Conservation (phyloP, 2,329 filamentous ascomycete genomes). For the Trichoderma brevicompactum region DNA sequence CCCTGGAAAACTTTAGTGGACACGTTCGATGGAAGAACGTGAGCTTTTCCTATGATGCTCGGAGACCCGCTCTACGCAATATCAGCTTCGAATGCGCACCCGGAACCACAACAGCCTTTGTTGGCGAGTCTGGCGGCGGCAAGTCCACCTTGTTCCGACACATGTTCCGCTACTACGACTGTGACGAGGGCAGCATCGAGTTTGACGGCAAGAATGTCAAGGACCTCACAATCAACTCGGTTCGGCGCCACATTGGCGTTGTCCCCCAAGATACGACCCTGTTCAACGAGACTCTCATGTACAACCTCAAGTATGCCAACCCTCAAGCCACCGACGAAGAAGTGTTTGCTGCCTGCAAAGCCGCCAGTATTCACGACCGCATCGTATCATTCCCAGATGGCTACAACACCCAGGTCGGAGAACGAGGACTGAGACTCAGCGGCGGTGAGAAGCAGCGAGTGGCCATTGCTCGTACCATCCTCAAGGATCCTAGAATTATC, state of each 20-base stretch:
- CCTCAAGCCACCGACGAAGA: slow-evolving; percentile 79
- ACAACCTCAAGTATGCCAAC: slow-evolving; percentile 90
- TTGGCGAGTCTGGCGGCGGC: slow-evolving; percentile 94
- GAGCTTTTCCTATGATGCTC: slow-evolving; percentile 85
- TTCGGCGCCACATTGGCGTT: slow-evolving; percentile 88
- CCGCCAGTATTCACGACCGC: slow-evolving; percentile 90
- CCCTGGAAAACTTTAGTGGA: slow-evolving; percentile 72
- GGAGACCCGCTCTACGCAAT: slow-evolving; percentile 81
- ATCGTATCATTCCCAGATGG: slow-evolving; percentile 87
- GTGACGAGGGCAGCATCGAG: slow-evolving; percentile 75
- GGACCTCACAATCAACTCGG: slow-evolving; percentile 89
- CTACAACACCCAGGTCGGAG: slow-evolving; percentile 88
- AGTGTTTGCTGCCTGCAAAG: slow-evolving; percentile 78
- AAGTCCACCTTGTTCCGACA: slow-evolving; percentile 97
- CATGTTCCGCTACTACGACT: slow-evolving; percentile 96
- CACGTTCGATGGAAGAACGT: slow-evolving; percentile 88
- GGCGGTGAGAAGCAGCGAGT: slow-evolving; percentile 94
- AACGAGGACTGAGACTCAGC: slow-evolving; percentile 82
- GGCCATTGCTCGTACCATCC: slow-evolving; percentile 88
- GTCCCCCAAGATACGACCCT: slow-evolving; percentile 95
- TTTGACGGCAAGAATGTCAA: slow-evolving; percentile 85
- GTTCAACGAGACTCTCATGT: slow-evolving; percentile 95
- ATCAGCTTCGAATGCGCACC: slow-evolving; percentile 84
- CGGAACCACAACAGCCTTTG: slow-evolving; percentile 92
- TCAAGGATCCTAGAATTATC: slow-evolving; percentile 90